These are phyloP conservation scores for Calonectria naviculata DNA, from an alignment of 2,329 filamentous ascomycete genomes.

Conservation along the genomic window DNA sequence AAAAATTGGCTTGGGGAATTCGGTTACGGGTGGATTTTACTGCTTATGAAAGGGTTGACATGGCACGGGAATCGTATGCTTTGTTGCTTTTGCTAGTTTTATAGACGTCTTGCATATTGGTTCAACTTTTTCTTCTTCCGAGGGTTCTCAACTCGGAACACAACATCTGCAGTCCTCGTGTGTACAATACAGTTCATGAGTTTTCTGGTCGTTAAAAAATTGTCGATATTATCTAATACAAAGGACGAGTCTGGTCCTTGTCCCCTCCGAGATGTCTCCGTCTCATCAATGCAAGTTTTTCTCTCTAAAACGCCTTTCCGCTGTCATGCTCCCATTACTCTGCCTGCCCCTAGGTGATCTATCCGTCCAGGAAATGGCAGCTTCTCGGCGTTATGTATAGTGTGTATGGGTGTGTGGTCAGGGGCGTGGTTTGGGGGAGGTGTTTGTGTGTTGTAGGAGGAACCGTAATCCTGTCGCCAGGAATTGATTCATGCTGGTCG, in stretches of 20 bases:
- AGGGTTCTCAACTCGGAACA: conserved; percentile 1
- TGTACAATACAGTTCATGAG: conserved; percentile 21
- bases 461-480: conserved; percentile 3
- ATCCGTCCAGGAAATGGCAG: not conserved
- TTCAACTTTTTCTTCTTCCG: not conserved
- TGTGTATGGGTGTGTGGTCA: not conserved
- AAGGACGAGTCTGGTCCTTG: conserved; percentile 6
- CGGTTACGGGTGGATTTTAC: conserved; percentile 2
- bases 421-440: not conserved
- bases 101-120: conserved; percentile 23
- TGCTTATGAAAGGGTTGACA: conserved; percentile 1
- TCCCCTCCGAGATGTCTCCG: not conserved
- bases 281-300: conserved; percentile 12
- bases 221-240: conserved; percentile 28
- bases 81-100: conserved; percentile 20
- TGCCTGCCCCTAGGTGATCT: conserved; percentile 6
- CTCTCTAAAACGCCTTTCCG: conserved; percentile 18
- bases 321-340: conserved; percentile 14
- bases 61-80: conserved; percentile 16
- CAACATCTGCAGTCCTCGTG: conserved; percentile 4
- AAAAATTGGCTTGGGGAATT: conserved; percentile 13
- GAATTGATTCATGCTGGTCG: not conserved
- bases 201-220: conserved; percentile 17
- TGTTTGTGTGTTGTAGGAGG: not conserved
- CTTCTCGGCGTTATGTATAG: conserved; percentile 3